Evolutionary conservation across 257 asterid species (phyloP).

Genomic region (Gynochthodes officinalis): DNA sequence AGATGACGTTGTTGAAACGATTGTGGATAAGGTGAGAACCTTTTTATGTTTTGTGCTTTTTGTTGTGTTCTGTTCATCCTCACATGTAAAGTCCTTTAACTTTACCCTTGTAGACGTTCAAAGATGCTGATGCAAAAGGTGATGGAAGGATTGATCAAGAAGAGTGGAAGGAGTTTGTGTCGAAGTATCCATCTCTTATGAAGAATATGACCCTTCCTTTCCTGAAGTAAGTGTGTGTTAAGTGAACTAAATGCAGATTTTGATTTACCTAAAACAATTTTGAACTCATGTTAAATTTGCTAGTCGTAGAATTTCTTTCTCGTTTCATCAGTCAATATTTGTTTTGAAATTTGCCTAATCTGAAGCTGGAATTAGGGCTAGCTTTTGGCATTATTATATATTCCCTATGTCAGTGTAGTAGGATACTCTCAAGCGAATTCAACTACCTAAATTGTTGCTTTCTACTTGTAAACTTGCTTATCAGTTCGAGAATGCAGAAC

Average conservation of each 20-base stretch:
- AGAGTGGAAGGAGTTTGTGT: constrained; percentile 81
- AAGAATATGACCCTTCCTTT: constrained; percentile 89
- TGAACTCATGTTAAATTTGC: too few relatives aligned
- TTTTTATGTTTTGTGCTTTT: not conserved
- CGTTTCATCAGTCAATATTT: not conserved
- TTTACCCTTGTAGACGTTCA: constrained; percentile 46
- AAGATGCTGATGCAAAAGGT: constrained; percentile 65
- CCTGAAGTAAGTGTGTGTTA: constrained; percentile 50
- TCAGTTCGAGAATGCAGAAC: too few relatives aligned
- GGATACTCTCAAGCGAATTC: too few relatives aligned
- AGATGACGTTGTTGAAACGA: constrained; percentile 63
- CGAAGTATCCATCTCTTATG: constrained; percentile 73
- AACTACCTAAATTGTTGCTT: too few relatives aligned
- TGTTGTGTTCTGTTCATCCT: not conserved
- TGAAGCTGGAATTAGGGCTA: too few relatives aligned
- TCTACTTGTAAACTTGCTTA: too few relatives aligned
- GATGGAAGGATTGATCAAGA: constrained; percentile 85
- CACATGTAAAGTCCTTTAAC: not conserved
- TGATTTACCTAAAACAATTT: not conserved
- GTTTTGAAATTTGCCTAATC: not conserved
- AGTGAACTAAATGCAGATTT: not conserved
- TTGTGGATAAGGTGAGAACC: constrained; percentile 65
- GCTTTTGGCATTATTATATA: too few relatives aligned
- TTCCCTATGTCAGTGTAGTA: too few relatives aligned
- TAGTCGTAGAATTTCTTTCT: not conserved